phyloP scores from a whole-genome alignment of 345 rosid species.

The Rhizophora mangle region DNA sequence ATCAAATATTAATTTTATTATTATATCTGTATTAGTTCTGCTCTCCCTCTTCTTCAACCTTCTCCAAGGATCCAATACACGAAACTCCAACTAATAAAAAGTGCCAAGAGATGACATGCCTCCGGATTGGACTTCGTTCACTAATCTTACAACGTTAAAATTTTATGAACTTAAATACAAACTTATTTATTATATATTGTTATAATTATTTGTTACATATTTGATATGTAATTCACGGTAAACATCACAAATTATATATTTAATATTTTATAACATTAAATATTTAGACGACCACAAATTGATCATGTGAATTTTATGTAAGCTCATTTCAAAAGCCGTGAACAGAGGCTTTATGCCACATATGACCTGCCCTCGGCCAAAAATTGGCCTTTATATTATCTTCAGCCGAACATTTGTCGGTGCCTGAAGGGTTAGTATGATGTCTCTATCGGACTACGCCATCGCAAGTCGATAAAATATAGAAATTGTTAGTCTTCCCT shows the following conservation, averaged over 20 bases:
- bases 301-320: background rate
- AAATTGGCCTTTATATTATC: background rate
- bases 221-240: too few species aligned
- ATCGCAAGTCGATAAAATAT: background rate
- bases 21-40: too few species aligned
- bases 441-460: slow-evolving; percentile 13
- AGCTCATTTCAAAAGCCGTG: background rate
- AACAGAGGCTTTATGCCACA: background rate
- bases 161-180: too few species aligned
- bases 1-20: background rate
- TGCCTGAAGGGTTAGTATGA: slow-evolving; percentile 19
- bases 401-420: slow-evolving; percentile 13
- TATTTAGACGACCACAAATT: too few species aligned
- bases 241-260: too few species aligned
- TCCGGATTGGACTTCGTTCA: background rate
- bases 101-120: background rate
- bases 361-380: background rate
- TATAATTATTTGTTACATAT: too few species aligned
- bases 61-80: background rate
- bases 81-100: background rate
- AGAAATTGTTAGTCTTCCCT: slow-evolving; percentile 4
- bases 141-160: background rate
- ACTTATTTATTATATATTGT: too few species aligned
- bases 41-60: too few species aligned
- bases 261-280: too few species aligned